phyloP scores from a whole-genome alignment of 176 grass and related monocot genomes.

The Themeda triandra region DNA sequence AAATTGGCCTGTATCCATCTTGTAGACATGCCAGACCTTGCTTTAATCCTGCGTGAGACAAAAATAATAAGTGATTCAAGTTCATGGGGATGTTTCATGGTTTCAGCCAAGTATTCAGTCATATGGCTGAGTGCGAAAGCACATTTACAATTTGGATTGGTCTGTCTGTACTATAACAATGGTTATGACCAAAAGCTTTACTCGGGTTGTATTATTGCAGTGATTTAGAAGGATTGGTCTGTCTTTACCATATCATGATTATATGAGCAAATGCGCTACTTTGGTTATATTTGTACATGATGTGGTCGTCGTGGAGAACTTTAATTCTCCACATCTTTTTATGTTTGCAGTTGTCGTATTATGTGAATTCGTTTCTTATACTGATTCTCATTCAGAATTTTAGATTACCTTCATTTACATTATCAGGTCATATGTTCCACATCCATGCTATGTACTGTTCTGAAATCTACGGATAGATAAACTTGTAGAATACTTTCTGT shows the following conservation, averaged over 20 bases:
- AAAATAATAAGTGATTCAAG: not conserved
- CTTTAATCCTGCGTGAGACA: not conserved
- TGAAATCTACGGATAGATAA: not conserved
- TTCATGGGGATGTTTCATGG: not conserved
- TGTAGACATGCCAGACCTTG: not conserved
- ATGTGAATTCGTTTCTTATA: not conserved
- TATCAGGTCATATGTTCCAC: no score
- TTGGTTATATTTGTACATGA: no score
- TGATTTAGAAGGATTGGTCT: not conserved
- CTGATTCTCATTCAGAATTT: not conserved
- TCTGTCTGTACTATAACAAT: no score
- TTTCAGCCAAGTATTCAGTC: not conserved
- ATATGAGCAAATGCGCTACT: no score
- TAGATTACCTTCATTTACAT: not conserved
- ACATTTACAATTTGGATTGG: not conserved
- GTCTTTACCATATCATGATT: no score
- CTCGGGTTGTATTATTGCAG: no score
- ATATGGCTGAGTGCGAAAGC: not conserved
- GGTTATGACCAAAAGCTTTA: no score
- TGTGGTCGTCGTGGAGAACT: no score
- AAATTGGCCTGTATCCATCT: not conserved
- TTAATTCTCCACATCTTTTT: not conserved
- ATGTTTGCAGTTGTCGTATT: not conserved
- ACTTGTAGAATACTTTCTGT: not conserved
- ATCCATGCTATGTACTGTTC: no score